A percentile compares a stretch with the other conserved stretches of the same genome.
Conservation (phyloP, 2,329 filamentous ascomycete species). For the Pezicula neosporulosa region DNA sequence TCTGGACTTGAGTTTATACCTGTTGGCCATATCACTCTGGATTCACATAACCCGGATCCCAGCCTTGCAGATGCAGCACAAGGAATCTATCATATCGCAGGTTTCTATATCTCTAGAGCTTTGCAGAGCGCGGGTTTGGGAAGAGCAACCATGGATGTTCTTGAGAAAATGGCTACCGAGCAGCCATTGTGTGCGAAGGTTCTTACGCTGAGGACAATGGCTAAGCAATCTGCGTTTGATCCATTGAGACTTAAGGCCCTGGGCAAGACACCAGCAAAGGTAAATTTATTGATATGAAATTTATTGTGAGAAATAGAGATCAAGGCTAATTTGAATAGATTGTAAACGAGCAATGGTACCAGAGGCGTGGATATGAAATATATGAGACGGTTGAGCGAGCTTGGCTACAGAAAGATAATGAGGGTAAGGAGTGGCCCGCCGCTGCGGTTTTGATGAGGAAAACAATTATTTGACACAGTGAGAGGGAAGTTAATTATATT, state of each 20-base stretch:
- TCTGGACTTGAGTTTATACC: conserved; percentile 1
- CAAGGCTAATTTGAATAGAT: neutral
- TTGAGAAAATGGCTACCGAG: conserved; percentile 2
- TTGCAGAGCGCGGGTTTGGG: conserved; percentile 4
- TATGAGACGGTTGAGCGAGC: neutral
- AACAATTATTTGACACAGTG: neutral
- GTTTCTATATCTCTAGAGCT: conserved; percentile 6
- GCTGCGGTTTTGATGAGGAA: conserved; percentile 3
- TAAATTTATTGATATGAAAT: neutral
- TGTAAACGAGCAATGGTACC: conserved; percentile 5
- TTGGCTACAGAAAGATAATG: neutral
- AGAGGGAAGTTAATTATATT: too few species aligned
- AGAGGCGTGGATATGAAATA: conserved; percentile 5
- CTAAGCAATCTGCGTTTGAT: neutral
- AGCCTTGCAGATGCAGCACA: neutral
- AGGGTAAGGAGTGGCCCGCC: neutral
- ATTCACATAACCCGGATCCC: neutral
- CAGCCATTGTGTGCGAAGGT: conserved; percentile 5
- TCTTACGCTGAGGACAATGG: conserved; percentile 2
- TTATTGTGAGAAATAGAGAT: neutral
- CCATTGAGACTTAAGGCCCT: neutral
- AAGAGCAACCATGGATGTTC: conserved; percentile 3
- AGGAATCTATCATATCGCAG: conserved; percentile 1
- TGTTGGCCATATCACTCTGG: conserved; percentile 6
- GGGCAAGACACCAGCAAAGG: neutral